Evolutionary conservation across 2,329 filamentous ascomycete genomes (phyloP), one percentile per base, ranked within the genome.

Genomic region (Emergomyces orientalis): DNA sequence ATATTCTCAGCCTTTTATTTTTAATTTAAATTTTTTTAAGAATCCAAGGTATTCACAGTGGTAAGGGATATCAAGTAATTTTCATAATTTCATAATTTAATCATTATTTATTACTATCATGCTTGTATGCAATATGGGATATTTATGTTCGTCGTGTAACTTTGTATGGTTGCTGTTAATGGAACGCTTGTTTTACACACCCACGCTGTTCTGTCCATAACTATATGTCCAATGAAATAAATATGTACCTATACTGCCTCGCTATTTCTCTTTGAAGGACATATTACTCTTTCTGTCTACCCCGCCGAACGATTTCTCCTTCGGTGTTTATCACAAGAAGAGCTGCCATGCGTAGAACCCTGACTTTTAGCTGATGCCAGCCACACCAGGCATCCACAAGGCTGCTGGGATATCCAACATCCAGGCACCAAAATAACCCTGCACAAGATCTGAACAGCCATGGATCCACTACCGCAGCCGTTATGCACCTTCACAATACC

Each of bases 401-500:
- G n/a, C 45, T 47, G 3, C 45, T 25, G 14, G 14, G n/a, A 25
- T 25, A 25, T 49, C 5, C 25, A 51, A 30, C 47, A 51, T 30
- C 25, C 5, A 27, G 25, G 47, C 13, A 51, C 22, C 22, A 14
- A 30, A 32, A 55, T 56, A 52, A 8, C 74, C 72, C 30, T 78
- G 77, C 25, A 25, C 3, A n/a, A 34, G 5, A 34, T 9, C 8
- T 8, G 25, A 80, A 81, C 80, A 59, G 52, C 55, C 56, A 76
- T 75, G 73, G 64, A 70, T 64, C 69, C 76, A 54, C 69, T 71
- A 5, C 62, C 69, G 17, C 72, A 76, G 19, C 51, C 45, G 25
- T 22, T 59, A 27, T 32, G 37, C 67, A 84, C 82, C 69, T 89
- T 97, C 72, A 88, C 86, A 27, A 86, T 97, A 63, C 92, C 92